Base-by-base conservation (phyloP, 2,329 filamentous ascomycete genomes). In the Cytospora piceicola region DNA sequence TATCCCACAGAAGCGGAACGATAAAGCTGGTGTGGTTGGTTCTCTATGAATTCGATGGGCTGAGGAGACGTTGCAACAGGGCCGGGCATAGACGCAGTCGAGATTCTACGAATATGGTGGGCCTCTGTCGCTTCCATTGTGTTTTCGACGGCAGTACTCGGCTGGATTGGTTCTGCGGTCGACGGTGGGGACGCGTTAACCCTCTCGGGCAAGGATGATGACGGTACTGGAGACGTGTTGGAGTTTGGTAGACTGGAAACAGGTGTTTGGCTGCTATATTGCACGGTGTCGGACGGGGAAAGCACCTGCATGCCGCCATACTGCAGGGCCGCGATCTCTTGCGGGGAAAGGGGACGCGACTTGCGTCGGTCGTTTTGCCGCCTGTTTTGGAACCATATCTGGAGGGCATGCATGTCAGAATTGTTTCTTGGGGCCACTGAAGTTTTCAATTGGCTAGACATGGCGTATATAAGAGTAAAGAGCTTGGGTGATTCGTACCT, bases 321-420 rank as follows among this genome's bases (percentile, higher is more conserved):
- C 73, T 84, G 78, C 71, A 88, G 79, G 66, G 85, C 84, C 69
- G 84, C 87, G 63, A 94, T 85, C 75, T 95, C 92, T 76, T 93
- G 88, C 12, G 90, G 86, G 32, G 92, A 87, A 46, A 96, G 83
- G 56, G 94, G 93, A 71, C 92, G 90, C 63, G 92, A 93, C 80
- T 94, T 96, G 71, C 94, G 88, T 72, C 94, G 87, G 76, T 96
- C 92, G 77, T 96, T 97, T 77, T 98, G 94, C 70, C 94, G 87
- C 74, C 93, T 88, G 74, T 97, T 97, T 75, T 97, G 94, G 79
- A 97, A 97, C 94, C 94, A 98, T 72, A 97, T 97, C 94, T 97
- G 66, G 53, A 62, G 24, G 51, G 39, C 29, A 56, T 62, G 69
- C 53, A 71, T 69, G 46, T 55, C 53, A 62, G 39, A 22, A 51